These are phyloP conservation scores for Reutealis trisperma DNA, from an alignment of 345 rosid genomes.

Conservation along the genomic window DNA sequence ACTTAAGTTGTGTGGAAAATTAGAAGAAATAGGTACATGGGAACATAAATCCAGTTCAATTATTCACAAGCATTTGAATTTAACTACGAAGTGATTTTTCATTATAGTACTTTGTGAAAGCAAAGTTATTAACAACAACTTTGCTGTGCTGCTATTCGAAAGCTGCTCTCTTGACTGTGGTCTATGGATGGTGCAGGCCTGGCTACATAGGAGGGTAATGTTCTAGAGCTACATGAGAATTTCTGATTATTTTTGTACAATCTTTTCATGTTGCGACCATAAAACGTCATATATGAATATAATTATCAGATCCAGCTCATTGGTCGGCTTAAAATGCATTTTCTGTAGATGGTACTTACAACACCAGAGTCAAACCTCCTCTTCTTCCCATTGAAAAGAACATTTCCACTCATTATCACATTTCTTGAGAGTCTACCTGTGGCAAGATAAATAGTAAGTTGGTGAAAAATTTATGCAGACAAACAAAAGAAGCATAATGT, in stretches of 20 bases:
- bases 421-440: slow-evolving; percentile 94
- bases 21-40: too few relatives aligned
- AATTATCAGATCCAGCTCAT: background rate
- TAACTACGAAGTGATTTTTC: too few relatives aligned
- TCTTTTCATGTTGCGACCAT: too few relatives aligned
- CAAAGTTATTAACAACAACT: too few relatives aligned
- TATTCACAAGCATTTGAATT: too few relatives aligned
- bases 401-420: slow-evolving; percentile 91
- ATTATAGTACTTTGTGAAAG: too few relatives aligned
- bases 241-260: background rate
- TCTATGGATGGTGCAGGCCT: too few relatives aligned
- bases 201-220: too few relatives aligned
- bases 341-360: slow-evolving; percentile 49
- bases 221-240: background rate
- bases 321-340: background rate
- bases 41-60: background rate
- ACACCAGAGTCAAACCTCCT: slow-evolving; percentile 55
- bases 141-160: too few relatives aligned
- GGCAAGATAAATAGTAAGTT: background rate
- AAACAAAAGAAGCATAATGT: background rate
- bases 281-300: background rate
- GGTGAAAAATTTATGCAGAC: background rate
- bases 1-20: too few relatives aligned
- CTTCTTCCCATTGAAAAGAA: slow-evolving; percentile 87
- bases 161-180: too few relatives aligned